Conservation (phyloP, 2,329 filamentous ascomycete species). For the Cytospora mali region DNA sequence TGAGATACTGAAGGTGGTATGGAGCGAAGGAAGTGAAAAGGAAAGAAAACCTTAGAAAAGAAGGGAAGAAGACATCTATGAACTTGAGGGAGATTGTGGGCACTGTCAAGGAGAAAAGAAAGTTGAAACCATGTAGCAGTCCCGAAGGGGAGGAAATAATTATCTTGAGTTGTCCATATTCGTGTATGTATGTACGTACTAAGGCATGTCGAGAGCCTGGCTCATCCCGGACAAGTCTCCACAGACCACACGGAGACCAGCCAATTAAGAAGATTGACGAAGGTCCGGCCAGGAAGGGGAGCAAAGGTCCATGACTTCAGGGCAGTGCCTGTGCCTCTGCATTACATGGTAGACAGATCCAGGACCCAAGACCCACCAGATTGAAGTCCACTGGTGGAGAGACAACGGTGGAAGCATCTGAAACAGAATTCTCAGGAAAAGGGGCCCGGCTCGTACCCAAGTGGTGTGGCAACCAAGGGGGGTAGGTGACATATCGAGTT, state of each 20-base stretch:
- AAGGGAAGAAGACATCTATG: background rate
- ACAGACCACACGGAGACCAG: constrained; percentile 14
- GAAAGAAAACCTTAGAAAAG: background rate
- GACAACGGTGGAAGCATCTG: constrained; percentile 25
- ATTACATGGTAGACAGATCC: background rate
- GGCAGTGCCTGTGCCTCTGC: constrained; percentile 12
- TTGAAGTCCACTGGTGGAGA: constrained; percentile 12
- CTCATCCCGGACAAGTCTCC: constrained; percentile 9
- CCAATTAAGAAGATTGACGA: constrained; percentile 12
- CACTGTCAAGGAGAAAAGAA: constrained; percentile 8
- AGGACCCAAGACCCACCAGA: constrained; percentile 5
- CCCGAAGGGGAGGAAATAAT: constrained; percentile 8
- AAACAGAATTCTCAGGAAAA: constrained; percentile 18
- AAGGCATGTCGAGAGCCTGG: constrained; percentile 10
- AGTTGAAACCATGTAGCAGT: background rate
- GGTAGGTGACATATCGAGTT: background rate
- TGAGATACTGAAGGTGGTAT: background rate
- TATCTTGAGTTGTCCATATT: constrained; percentile 9
- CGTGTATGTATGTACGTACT: constrained; percentile 14
- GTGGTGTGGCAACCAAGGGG: constrained; percentile 1
- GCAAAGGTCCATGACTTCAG: constrained; percentile 13
- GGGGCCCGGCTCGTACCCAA: constrained; percentile 3
- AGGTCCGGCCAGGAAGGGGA: constrained; percentile 20
- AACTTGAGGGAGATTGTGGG: background rate
- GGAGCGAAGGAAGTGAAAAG: background rate